phyloP scores from a whole-genome alignment of 257 asterid species.

The Fraxinus anomala region DNA sequence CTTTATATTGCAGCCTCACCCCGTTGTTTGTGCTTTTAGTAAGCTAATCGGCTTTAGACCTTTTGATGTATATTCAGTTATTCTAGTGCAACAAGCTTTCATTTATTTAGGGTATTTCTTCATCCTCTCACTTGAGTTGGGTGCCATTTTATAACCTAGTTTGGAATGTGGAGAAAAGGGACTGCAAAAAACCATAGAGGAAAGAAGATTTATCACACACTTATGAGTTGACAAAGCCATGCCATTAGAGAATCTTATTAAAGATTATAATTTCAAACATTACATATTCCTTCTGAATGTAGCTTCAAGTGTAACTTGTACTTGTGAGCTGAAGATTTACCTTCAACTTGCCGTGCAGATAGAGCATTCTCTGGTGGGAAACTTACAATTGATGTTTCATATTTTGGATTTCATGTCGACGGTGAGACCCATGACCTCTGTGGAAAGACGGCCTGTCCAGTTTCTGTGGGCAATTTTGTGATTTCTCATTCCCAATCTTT shows the following conservation, averaged over 20 bases:
- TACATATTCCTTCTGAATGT: too few species aligned
- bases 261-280: too few species aligned
- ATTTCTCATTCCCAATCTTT: conserved; percentile 36
- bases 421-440: conserved; percentile 41
- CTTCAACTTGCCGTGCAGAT: conserved; percentile 25
- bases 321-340: not conserved
- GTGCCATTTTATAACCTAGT: too few species aligned
- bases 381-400: conserved; percentile 35
- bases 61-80: too few species aligned
- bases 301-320: too few species aligned
- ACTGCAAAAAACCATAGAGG: too few species aligned
- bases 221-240: too few species aligned
- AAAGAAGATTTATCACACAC: too few species aligned
- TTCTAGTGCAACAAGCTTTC: not conserved
- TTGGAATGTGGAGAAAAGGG: too few species aligned
- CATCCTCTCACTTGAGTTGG: not conserved
- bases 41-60: not conserved
- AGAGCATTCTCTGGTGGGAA: conserved; percentile 36
- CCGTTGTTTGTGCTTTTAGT: not conserved
- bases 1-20: not conserved
- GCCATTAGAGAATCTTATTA: too few species aligned
- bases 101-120: not conserved
- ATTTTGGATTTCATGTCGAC: conserved; percentile 38
- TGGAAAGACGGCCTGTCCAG: conserved; percentile 35
- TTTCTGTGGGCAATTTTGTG: conserved; percentile 38